phyloP scores from a whole-genome alignment of 2,329 filamentous ascomycete species.

The Monosporascus sp. region DNA sequence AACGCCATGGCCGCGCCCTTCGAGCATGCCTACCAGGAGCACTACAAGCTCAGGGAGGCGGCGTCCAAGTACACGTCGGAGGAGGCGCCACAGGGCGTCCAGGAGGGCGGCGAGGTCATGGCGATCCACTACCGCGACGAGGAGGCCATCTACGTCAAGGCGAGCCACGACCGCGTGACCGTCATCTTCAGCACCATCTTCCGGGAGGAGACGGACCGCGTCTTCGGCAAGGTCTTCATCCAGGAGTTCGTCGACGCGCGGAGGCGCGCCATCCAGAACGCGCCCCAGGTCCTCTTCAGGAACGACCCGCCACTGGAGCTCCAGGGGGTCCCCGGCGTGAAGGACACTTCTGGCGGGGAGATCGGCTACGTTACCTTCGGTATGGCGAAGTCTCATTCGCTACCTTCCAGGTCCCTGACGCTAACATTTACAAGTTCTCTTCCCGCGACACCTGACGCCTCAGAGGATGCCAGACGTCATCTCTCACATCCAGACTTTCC shows the following conservation, averaged over 20 bases:
- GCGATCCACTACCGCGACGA: conserved; percentile 98
- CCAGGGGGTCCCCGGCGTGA: conserved; percentile 78
- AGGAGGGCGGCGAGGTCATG: conserved; percentile 88
- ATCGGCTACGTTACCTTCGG: conserved; percentile 98
- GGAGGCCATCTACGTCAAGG: conserved; percentile 98
- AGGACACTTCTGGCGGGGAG: conserved; percentile 69
- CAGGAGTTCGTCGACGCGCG: conserved; percentile 98
- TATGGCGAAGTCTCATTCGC: conserved; percentile 35
- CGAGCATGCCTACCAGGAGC: conserved; percentile 92
- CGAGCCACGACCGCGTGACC: conserved; percentile 92
- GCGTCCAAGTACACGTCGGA: conserved; percentile 91
- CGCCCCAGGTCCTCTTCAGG: conserved; percentile 92
- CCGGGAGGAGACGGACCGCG: conserved; percentile 92
- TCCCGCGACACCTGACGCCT: conserved; percentile 86
- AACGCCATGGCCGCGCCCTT: conserved; percentile 99
- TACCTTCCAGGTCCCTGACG: neutral
- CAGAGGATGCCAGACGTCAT: conserved; percentile 93
- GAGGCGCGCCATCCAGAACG: conserved; percentile 93
- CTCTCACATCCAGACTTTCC: conserved; percentile 99
- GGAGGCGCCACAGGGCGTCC: conserved; percentile 83
- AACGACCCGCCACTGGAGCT: conserved; percentile 92
- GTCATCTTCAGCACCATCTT: conserved; percentile 99
- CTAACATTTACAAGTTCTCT: conserved; percentile 61
- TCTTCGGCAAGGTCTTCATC: conserved; percentile 97
- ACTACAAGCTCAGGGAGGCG: conserved; percentile 79